phyloP scores from a whole-genome alignment of 805 yeast species.

The Yamadazyma endophytica region DNA sequence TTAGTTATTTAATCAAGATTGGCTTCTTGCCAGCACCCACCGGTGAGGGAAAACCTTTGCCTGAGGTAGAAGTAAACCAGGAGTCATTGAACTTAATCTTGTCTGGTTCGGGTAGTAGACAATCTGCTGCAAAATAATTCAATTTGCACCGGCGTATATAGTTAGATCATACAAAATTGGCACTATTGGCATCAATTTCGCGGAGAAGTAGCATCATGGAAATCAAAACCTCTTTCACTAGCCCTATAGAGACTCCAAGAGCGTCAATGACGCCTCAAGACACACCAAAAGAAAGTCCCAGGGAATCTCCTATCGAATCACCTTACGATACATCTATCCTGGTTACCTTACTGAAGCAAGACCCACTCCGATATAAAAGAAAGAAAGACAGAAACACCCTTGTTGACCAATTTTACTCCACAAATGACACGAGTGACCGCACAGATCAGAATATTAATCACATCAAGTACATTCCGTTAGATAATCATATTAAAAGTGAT shows the following conservation, averaged over 20 bases:
- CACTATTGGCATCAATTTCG: not conserved
- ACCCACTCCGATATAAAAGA: too few relatives aligned
- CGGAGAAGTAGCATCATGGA: not conserved
- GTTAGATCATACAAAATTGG: conserved; percentile 1
- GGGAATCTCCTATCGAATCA: too few relatives aligned
- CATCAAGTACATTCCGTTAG: conserved; percentile 5
- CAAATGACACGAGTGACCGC: conserved; percentile 11
- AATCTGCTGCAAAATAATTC: conserved; percentile 49
- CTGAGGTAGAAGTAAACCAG: conserved; percentile 50
- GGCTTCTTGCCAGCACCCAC: conserved; percentile 75
- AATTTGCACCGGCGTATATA: not conserved
- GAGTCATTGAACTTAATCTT: conserved; percentile 54
- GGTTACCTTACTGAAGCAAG: too few relatives aligned
- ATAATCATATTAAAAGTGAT: conserved; percentile 6
- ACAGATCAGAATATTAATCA: conserved; percentile 5
- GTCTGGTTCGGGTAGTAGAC: conserved; percentile 73
- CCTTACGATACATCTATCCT: too few relatives aligned
- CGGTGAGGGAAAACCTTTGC: conserved; percentile 43
- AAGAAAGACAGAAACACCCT: conserved; percentile 24
- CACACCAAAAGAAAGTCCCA: too few relatives aligned
- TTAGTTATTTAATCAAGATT: conserved; percentile 72
- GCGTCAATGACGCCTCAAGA: not conserved
- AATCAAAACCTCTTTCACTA: not conserved
- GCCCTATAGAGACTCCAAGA: not conserved
- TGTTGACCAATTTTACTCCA: conserved; percentile 34